Conservation (phyloP, 2,329 filamentous ascomycete species). For the Tolypocladium cylindrosporum region DNA sequence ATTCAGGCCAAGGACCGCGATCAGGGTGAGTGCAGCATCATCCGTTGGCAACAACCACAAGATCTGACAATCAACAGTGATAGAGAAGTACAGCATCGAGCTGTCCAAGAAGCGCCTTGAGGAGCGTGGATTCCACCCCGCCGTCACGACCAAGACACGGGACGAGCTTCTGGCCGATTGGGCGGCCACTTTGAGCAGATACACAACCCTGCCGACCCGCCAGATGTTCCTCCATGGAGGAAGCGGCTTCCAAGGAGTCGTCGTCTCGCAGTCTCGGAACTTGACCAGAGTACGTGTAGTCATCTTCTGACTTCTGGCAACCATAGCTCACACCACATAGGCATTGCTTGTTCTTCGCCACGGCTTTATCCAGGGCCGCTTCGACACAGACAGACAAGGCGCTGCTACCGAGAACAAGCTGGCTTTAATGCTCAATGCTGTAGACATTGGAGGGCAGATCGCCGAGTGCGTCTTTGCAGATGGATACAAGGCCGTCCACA, state of each 20-base stretch:
- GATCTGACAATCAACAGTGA: neutral
- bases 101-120: slow-evolving; percentile 6
- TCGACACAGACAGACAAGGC: neutral
- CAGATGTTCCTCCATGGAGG: neutral
- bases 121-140: slow-evolving; percentile 7
- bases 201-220: neutral
- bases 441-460: slow-evolving; percentile 10
- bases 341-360: slow-evolving; percentile 7
- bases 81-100: slow-evolving; percentile 6
- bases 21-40: neutral
- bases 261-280: slow-evolving; percentile 1
- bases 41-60: neutral
- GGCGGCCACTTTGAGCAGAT: neutral
- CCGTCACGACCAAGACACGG: slow-evolving; percentile 6
- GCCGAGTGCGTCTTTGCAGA: slow-evolving; percentile 8
- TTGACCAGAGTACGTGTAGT: slow-evolving; percentile 3
- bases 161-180: slow-evolving; percentile 2
- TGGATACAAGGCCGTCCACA: slow-evolving; percentile 13
- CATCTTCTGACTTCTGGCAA: neutral
- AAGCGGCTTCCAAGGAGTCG: neutral
- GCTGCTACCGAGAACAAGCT: neutral
- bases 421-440: neutral
- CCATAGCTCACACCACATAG: neutral
- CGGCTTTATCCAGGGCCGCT: neutral
- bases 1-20: neutral